phyloP scores from a whole-genome alignment of 192 early-diverging fungal species.

The Lobosporangium transversale region DNA sequence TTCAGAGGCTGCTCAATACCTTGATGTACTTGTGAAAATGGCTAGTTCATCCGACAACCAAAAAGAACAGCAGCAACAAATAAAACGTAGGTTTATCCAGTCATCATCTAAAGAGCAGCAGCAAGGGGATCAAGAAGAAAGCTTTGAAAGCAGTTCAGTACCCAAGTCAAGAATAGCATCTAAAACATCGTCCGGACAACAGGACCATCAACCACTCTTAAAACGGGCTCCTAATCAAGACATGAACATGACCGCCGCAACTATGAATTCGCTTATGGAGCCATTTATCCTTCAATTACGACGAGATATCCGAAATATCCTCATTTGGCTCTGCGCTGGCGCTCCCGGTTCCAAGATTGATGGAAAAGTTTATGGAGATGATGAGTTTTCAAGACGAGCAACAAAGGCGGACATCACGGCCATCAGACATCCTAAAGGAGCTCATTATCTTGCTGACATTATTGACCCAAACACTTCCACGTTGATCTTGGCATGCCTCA shows the following conservation, averaged over 20 bases:
- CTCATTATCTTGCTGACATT: constrained; percentile 3
- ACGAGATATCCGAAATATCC: constrained; percentile 6
- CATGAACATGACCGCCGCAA: neutral
- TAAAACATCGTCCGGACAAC: too few relatives aligned
- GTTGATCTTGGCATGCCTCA: constrained; percentile 5
- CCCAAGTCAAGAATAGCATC: too few relatives aligned
- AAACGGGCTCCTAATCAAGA: too few relatives aligned
- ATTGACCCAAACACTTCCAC: neutral
- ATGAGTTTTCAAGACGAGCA: neutral
- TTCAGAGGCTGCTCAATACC: neutral
- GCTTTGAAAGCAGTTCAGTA: too few relatives aligned
- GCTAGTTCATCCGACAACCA: neutral
- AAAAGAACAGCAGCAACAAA: neutral
- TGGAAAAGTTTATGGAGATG: constrained; percentile 1
- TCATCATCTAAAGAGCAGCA: neutral
- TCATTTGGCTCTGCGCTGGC: constrained; percentile 9
- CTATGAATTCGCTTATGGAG: neutral
- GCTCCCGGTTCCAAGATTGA: constrained; percentile 1
- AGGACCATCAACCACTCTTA: too few relatives aligned
- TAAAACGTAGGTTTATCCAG: neutral
- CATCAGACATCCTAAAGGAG: neutral
- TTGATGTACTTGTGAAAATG: too few relatives aligned
- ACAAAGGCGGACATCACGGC: neutral
- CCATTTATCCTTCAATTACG: constrained; percentile 9
- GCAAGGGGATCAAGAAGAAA: neutral